Conservation (phyloP, 2,329 filamentous ascomycete genomes). For the Botryotinia calthae region DNA sequence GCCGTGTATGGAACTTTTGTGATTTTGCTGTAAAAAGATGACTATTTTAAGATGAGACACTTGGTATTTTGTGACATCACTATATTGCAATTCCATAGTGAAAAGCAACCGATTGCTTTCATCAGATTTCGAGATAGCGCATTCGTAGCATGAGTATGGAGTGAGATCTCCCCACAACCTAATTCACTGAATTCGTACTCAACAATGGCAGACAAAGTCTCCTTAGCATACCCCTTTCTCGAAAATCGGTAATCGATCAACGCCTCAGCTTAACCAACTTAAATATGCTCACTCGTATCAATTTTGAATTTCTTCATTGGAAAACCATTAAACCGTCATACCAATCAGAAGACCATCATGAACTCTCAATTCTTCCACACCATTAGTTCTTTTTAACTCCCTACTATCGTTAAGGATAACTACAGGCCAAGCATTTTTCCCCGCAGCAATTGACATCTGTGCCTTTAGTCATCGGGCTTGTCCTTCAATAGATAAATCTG, state of each 20-base stretch:
- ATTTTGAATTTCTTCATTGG: background rate
- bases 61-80: background rate
- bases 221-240: conserved; percentile 29
- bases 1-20: rapidly evolving
- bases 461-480: background rate
- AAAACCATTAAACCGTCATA: conserved; percentile 22
- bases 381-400: background rate
- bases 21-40: background rate
- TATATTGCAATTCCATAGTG: background rate
- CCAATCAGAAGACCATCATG: conserved; percentile 20
- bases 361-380: background rate
- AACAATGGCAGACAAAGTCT: conserved; percentile 28
- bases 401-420: conserved; percentile 4
- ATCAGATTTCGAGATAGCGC: conserved; percentile 21
- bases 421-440: conserved; percentile 21
- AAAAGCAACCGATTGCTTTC: background rate
- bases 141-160: conserved; percentile 29
- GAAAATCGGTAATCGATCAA: conserved; percentile 31
- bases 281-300: background rate
- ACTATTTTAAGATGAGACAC: background rate
- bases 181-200: conserved; percentile 31
- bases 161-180: conserved; percentile 23
- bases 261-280: conserved; percentile 26
- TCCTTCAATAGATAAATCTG: background rate
- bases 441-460: background rate